Base-by-base conservation (phyloP, 805 yeast genomes). In the Candida namnaoensis region DNA sequence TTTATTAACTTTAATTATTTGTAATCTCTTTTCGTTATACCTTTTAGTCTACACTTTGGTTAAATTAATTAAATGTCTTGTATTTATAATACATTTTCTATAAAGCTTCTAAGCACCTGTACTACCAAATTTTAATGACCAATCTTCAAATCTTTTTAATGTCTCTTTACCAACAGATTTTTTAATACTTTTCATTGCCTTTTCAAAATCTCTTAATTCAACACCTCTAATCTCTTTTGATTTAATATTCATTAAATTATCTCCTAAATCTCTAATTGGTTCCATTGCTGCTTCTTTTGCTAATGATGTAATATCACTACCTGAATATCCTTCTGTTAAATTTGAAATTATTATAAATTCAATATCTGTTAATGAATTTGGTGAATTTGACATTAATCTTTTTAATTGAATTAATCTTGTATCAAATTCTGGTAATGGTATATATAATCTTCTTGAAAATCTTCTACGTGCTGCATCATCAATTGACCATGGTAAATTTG, bases 251-350 rank as follows among this genome's bases (percentile, higher is more conserved):
- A 91, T 68, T 42, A 91, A 71, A 37, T 82, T 79, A 44, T 91
- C 97, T 2, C 98, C 97, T 24, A 91, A 65, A 35, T 88, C 82
- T 47, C 99, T 71, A 33, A 93, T 66, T 2, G 99, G 98, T 1
- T 96, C 96, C 97, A 91, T 90, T 1, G 99, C 97, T 3, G 96
- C 95, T 59, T 91, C 97, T 61, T 90, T 93, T 2, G 97, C 95
- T 45, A 91, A 62, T 1, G 96, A 90, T 0, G 97, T 88, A 36
- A 91, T 74, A 62, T 91, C 99, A 49, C 93, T 81, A 2, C 96
- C 96, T n/a, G 95, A 85, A 61, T 80, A 88, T 0, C 87, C 91
- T 7, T 79, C 78, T 0, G 98, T 88, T 51, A 84, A 58, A 10
- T 67, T 65, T 14, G 85, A 71, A 24, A 91, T 66, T 36, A 66